Evolutionary conservation across 2,329 filamentous ascomycete genomes (phyloP), one percentile per base, ranked within the genome.

Genomic region (Didymellaceae sp.): DNA sequence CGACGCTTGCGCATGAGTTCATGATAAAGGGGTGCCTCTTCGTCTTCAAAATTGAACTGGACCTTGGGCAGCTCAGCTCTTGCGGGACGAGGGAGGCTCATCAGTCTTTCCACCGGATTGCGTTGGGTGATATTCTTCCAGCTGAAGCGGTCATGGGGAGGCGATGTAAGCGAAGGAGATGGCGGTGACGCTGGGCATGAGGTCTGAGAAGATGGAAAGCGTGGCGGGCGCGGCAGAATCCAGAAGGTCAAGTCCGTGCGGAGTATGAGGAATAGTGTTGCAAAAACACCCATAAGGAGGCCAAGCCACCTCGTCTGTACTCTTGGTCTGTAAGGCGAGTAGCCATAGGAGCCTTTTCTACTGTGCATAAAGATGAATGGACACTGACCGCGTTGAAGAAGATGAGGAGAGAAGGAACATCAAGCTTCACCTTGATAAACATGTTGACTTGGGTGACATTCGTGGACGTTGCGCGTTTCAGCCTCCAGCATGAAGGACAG

Each of bases 11-110:
- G 85, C 62, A 83, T 82, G 8, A 60, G 45, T 42, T 59, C 52
- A 13, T 78, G 74, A 16, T 61, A 59, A 6, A 80, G 74, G 4
- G 53, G 26, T 5, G 43, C 10, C 0, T 83, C 78, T 17, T 77
- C 72, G 17, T 54, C n/a, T 3, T 73, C 75, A 62, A 94, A 93
- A 3, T 76, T 74, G 68, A 85, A 80, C 71, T 97, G 92, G 30
- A 97, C 84, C 58, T 78, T 82, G 1, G 90, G 89, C 8, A 96
- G 85, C 2, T 78, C 84, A 2, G 24, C 39, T 14, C 88, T 81
- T n/a, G 88, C 80, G 11, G 84, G 87, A 1, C 83, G 86, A 3
- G 92, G 92, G 18, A 97, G 78, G 22, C 79, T 77, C 51, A 90
- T 90, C 39, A 94, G 77, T 9, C 86, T 84, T 44, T 85, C 82